These are phyloP conservation scores for Hericium rajendrae DNA, from an alignment of 768 basidiomycete genomes.

Conservation along the genomic window DNA sequence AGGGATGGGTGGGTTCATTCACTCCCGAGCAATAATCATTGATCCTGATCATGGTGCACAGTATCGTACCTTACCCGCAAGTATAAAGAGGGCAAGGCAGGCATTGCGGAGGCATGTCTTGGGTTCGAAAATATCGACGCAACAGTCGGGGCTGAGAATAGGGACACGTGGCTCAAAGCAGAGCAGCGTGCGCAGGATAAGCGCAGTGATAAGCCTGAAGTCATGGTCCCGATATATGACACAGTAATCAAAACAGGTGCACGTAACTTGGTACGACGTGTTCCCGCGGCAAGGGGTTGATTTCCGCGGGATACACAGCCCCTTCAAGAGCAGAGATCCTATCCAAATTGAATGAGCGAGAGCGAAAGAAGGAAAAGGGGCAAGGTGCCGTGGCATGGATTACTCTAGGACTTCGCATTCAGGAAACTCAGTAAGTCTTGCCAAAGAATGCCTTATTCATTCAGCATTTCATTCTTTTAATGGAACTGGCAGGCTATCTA, in stretches of 20 bases:
- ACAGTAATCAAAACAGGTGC: background rate
- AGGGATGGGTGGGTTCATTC: background rate
- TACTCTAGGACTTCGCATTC: background rate
- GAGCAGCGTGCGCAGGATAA: background rate
- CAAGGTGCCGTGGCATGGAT: background rate
- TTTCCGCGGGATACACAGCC: background rate
- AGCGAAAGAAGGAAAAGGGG: background rate
- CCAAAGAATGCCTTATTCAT: background rate
- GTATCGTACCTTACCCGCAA: background rate
- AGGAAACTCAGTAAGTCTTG: constrained; percentile 1
- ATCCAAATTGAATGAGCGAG: background rate
- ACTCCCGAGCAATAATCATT: background rate
- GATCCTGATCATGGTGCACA: background rate
- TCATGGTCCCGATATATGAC: background rate
- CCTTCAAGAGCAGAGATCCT: background rate
- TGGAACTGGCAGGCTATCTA: background rate
- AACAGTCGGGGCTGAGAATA: background rate
- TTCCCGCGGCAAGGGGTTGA: background rate
- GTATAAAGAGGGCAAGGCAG: background rate
- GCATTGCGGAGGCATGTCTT: background rate
- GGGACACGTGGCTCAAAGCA: background rate
- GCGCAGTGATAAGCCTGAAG: background rate
- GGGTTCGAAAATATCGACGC: background rate
- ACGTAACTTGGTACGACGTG: no score
- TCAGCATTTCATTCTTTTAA: background rate